Conservation (phyloP, 176 grass and related monocot species). For the Aegilops umbellulata region DNA sequence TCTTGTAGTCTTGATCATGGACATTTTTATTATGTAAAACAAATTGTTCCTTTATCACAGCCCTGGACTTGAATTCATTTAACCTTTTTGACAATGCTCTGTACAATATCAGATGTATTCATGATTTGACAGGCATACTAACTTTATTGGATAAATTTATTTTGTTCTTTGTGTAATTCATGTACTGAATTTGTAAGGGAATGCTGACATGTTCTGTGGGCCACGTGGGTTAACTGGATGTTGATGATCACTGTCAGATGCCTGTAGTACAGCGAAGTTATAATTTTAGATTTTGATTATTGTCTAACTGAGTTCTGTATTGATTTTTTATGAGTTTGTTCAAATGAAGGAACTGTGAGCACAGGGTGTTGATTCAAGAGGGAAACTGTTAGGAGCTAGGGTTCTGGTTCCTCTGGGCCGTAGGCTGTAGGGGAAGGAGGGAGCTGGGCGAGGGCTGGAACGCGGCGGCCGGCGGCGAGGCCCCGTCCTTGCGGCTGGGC, state of each 20-base stretch:
- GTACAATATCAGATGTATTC: background rate
- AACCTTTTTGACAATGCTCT: background rate
- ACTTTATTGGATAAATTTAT: background rate
- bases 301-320: background rate
- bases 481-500: too few species aligned
- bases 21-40: background rate
- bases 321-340: background rate
- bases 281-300: background rate
- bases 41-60: background rate
- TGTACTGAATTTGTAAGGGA: background rate
- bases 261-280: background rate
- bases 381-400: too few species aligned
- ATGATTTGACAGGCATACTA: background rate
- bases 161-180: background rate
- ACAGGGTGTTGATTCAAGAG: constrained; percentile 26
- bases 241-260: background rate
- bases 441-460: too few species aligned
- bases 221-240: background rate
- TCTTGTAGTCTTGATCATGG: background rate
- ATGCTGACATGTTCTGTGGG: background rate
- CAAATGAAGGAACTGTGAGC: background rate
- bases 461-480: too few species aligned
- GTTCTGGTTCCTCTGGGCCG: too few species aligned
- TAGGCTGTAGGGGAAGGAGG: too few species aligned
- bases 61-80: background rate